phyloP scores from a whole-genome alignment of 2,329 filamentous ascomycete species.

The Botrytis squamosa region DNA sequence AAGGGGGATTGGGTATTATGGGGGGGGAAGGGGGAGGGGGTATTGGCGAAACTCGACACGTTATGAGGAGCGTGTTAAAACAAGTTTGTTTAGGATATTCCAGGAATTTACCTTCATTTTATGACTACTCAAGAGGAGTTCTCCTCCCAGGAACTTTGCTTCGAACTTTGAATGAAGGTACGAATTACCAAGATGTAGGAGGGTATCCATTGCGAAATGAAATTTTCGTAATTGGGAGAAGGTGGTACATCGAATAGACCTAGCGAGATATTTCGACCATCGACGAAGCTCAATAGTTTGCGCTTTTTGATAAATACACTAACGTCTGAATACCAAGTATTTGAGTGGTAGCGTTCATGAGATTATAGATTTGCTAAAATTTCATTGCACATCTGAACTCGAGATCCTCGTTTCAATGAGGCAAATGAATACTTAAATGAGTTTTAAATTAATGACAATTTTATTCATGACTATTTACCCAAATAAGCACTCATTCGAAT shows the following conservation, averaged over 20 bases:
- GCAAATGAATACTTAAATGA: too few species aligned
- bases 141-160: not conserved
- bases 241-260: not conserved
- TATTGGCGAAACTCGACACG: not conserved
- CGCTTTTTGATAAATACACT: not conserved
- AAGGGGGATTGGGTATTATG: not conserved
- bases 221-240: not conserved
- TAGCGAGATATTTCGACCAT: not conserved
- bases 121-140: not conserved
- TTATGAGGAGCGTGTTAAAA: not conserved
- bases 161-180: not conserved
- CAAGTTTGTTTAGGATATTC: not conserved
- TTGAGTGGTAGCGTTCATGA: not conserved
- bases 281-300: not conserved
- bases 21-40: too few species aligned
- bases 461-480: not conserved
- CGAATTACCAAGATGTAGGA: not conserved
- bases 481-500: not conserved
- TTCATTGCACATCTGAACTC: too few species aligned
- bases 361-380: not conserved
- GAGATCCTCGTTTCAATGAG: too few species aligned
- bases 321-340: not conserved
- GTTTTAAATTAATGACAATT: not conserved
- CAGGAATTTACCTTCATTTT: not conserved
- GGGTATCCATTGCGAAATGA: too few species aligned